Base-by-base conservation (phyloP, 208 protist species). In the Balamuthia mandrillaris region DNA sequence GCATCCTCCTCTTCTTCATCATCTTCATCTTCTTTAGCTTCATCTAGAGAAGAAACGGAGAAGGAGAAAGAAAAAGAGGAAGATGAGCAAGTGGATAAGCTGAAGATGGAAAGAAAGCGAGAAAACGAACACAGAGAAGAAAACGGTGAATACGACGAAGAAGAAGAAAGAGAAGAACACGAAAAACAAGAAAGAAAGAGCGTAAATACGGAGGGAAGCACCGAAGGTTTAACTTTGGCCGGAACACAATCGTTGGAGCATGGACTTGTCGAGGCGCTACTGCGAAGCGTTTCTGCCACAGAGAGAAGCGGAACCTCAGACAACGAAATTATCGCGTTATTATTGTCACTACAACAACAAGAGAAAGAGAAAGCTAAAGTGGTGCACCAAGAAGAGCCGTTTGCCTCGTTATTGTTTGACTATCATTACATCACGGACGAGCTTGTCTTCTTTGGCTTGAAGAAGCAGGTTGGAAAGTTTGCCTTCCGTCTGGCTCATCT, bases 391-490 rank as follows among this genome's bases (percentile, higher is more conserved):
- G 41, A 77, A 51, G 61, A 77, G 49, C 33, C n/a, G 7, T 86
- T 81, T 35, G 52, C 45, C 45, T 51, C 61, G 49, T 6, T 86
- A 2, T 42, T 81, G 33, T 84, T 89, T 33, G 81, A 86, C 70
- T 58, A 86, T 16, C 81, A 89, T 47, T 85, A 86, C 74, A 42
- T 89, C 2, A 89, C 86, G n/a, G 85, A 89, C 61, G 74, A 89
- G 54, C 81, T 89, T 24, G 65, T 72, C 39, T 82, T 86, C 24
- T 89, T 77, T 75, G 86, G 86, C 56, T 52, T 89, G 16, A 89
- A 89, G 35, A 89, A 89, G 74, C 86, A 89, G 56, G 74, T 82
- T 27, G 86, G 86, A 60, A 52, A 72, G 63, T 74, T 79, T n/a
- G 75, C 86, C 39, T 81, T 85, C 18, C 79, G 85, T 41, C 75